These are phyloP conservation scores for Myxozyma nipponensis DNA, from an alignment of 805 yeast genomes.

Conservation along the genomic window DNA sequence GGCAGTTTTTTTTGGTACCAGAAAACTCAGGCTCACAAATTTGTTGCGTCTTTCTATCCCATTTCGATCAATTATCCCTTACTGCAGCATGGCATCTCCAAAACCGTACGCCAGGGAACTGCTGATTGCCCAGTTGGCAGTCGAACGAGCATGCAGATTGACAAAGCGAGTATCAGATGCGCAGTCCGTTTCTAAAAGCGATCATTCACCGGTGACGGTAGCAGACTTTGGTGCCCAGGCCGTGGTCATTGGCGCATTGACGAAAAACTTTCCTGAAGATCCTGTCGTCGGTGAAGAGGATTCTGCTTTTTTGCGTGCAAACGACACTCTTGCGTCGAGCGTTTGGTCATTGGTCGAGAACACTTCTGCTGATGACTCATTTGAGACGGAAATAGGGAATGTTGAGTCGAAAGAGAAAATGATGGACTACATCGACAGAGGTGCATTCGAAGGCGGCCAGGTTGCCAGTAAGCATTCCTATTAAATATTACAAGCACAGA, in stretches of 20 bases:
- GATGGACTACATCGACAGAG: constrained; percentile 67
- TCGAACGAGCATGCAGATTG: constrained; percentile 75
- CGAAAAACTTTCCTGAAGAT: constrained; percentile 75
- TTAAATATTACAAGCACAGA: not conserved
- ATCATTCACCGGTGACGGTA: constrained; percentile 87
- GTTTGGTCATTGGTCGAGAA: constrained; percentile 59
- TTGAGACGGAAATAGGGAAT: constrained; percentile 31
- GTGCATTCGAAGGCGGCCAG: constrained; percentile 73
- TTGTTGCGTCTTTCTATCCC: too few species aligned
- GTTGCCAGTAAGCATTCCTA: constrained; percentile 42
- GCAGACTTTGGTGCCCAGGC: constrained; percentile 98
- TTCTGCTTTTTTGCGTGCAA: constrained; percentile 59
- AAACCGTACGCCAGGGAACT: constrained; percentile 58
- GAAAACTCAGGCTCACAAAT: too few species aligned
- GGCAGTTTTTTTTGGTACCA: too few species aligned
- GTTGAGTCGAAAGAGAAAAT: constrained; percentile 46
- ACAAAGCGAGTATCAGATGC: constrained; percentile 61
- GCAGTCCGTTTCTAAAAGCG: constrained; percentile 62
- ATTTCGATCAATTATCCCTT: too few species aligned
- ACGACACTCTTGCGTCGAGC: constrained; percentile 45
- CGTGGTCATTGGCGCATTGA: constrained; percentile 77
- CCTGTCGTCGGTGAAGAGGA: constrained; percentile 94
- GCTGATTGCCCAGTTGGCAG: constrained; percentile 81
- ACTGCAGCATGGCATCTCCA: not conserved
- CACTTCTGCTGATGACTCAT: constrained; percentile 39